A percentile compares a stretch with the other conserved stretches of the same genome.
Conservation (phyloP, 2,329 filamentous ascomycete genomes). For the Colletotrichum sp. region DNA sequence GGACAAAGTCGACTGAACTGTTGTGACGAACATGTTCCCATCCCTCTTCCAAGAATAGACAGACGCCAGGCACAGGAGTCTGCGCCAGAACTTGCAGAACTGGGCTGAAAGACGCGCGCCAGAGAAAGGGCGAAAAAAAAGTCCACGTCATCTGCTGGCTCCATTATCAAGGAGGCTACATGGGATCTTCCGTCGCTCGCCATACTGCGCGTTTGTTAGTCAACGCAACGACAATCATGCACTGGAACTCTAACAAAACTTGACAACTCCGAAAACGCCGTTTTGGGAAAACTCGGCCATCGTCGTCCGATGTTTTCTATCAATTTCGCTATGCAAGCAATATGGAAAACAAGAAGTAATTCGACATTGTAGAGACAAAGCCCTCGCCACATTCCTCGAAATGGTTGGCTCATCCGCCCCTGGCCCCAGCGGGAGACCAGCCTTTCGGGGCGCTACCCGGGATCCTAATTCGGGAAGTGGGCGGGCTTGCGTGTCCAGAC, state of each 20-base stretch:
- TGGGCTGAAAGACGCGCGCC: neutral
- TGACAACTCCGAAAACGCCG: neutral
- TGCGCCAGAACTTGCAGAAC: neutral
- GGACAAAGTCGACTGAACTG: neutral
- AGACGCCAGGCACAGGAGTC: neutral
- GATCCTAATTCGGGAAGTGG: conserved; percentile 13
- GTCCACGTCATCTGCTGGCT: conserved; percentile 1
- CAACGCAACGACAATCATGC: neutral
- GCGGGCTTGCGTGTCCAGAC: conserved; percentile 12
- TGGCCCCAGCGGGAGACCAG: neutral
- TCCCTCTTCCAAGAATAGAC: conserved; percentile 8
- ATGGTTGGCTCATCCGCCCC: neutral
- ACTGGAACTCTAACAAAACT: neutral
- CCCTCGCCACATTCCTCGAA: neutral
- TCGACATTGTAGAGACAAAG: neutral
- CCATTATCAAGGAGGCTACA: neutral
- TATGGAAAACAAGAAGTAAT: neutral
- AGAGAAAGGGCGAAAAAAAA: neutral
- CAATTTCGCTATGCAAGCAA: neutral
- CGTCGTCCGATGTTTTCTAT: neutral
- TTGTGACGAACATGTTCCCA: conserved; percentile 2
- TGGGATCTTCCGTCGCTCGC: neutral
- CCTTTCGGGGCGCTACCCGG: conserved; percentile 6
- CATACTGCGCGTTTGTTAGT: neutral
- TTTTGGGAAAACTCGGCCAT: neutral